Conservation (phyloP, 2,329 filamentous ascomycete genomes). For the Bipolaris gigantea region DNA sequence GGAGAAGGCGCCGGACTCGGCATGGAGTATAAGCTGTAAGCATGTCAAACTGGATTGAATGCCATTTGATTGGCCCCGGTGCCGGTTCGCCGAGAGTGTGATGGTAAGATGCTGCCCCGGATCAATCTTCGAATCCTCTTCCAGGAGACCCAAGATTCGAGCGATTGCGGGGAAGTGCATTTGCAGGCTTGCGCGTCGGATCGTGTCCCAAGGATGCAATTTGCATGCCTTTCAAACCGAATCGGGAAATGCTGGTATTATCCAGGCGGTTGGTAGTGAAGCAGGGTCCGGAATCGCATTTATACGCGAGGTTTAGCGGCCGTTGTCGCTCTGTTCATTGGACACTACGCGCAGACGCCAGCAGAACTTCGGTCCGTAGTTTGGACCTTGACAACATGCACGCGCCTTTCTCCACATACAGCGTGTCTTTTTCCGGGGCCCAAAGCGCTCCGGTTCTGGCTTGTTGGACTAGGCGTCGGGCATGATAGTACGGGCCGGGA, state of each 20-base stretch:
- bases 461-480: neutral
- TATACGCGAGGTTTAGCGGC: constrained; percentile 14
- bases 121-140: constrained; percentile 6
- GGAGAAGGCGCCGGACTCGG: constrained; percentile 28
- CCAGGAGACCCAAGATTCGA: neutral
- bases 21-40: constrained; percentile 15
- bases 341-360: neutral
- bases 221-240: constrained; percentile 4
- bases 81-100: neutral
- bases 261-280: neutral
- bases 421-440: constrained; percentile 17
- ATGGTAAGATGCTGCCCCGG: constrained; percentile 12
- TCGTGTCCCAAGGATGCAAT: neutral
- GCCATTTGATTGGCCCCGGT: constrained; percentile 1
- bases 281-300: constrained; percentile 15
- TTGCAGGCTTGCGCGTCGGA: neutral
- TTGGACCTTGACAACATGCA: constrained; percentile 4
- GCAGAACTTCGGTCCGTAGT: constrained; percentile 6
- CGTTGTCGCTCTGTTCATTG: constrained; percentile 11
- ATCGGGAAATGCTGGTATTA: constrained; percentile 12
- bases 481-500: neutral
- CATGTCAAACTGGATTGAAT: neutral
- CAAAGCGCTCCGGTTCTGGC: constrained; percentile 1
- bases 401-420: constrained; percentile 2
- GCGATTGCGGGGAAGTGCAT: constrained; percentile 2